Percentiles rank a stretch among this genome's conserved stretches.
Evolutionary conservation across 768 basidiomycete genomes (phyloP).

Genomic region (Russula lepida): DNA sequence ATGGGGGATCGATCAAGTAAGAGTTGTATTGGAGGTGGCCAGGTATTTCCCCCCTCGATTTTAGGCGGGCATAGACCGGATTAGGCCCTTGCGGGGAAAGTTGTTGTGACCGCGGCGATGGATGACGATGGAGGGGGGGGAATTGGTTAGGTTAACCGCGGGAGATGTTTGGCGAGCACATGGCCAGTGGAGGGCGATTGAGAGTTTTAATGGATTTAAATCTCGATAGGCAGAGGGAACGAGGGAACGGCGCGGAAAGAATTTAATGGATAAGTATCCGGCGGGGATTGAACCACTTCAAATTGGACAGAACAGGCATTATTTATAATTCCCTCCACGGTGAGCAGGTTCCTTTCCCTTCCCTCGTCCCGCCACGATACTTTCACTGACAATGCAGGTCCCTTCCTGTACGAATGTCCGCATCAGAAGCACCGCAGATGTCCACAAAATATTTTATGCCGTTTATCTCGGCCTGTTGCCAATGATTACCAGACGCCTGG

Average conservation of each 20-base stretch:
- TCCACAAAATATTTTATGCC: slow-evolving; percentile 73
- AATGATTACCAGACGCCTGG: slow-evolving; percentile 72
- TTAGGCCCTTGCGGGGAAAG: not conserved
- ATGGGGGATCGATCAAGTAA: slow-evolving; percentile 2
- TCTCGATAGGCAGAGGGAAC: not conserved
- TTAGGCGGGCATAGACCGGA: not conserved
- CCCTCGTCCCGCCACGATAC: slow-evolving; percentile 21
- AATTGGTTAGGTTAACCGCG: not conserved
- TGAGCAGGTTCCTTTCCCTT: slow-evolving; percentile 12
- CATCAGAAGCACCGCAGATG: slow-evolving; percentile 71
- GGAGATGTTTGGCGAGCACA: not conserved
- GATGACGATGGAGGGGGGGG: not conserved
- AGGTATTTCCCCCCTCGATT: not conserved
- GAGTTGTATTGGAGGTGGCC: too few relatives aligned
- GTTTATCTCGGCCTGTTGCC: slow-evolving; percentile 61
- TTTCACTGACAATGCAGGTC: slow-evolving; percentile 48
- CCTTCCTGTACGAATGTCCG: slow-evolving; percentile 71
- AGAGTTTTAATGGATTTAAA: not conserved
- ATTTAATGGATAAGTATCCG: slow-evolving; percentile 4
- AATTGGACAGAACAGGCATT: slow-evolving; percentile 15
- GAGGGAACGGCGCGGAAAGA: not conserved
- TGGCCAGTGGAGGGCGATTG: not conserved
- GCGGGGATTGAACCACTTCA: slow-evolving; percentile 19
- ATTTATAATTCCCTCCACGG: slow-evolving; percentile 19
- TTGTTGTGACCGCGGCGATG: slow-evolving; percentile 8